Evolutionary conservation across 1,284 basidiomycete genomes (phyloP).

Genomic region (Ceratorhiza oryzae-sativae): DNA sequence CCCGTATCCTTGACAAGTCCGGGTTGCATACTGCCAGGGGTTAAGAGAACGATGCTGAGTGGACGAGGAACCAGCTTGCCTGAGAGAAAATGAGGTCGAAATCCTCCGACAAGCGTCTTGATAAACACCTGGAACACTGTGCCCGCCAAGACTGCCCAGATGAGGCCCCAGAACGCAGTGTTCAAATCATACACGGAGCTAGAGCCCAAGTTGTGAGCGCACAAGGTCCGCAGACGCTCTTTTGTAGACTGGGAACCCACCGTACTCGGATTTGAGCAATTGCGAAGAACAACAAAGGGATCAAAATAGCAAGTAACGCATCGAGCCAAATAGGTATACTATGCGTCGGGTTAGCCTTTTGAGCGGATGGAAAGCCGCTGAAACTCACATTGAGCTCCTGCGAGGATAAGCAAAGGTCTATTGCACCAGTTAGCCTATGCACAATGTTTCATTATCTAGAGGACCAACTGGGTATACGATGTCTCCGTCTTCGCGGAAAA

Average conservation of each 20-base stretch:
- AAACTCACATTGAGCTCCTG: conserved; percentile 31
- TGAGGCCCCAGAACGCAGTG: conserved; percentile 40
- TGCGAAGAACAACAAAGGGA: conserved; percentile 35
- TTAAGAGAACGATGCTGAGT: not conserved
- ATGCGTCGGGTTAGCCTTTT: not conserved
- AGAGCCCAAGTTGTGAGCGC: not conserved
- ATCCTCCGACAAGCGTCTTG: conserved; percentile 40
- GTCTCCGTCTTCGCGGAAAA: conserved; percentile 23
- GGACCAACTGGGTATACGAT: conserved; percentile 31
- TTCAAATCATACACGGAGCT: conserved; percentile 40
- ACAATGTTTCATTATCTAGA: no score
- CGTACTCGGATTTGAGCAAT: conserved; percentile 39
- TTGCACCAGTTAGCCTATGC: not conserved
- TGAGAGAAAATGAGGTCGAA: conserved; percentile 35
- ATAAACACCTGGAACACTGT: conserved; percentile 40
- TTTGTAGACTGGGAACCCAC: not conserved
- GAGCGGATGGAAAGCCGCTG: not conserved
- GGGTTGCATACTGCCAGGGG: conserved; percentile 38
- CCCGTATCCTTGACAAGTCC: conserved; percentile 18
- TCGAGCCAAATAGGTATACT: conserved; percentile 40
- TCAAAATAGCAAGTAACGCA: conserved; percentile 31
- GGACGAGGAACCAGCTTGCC: not conserved
- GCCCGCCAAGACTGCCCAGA: conserved; percentile 36
- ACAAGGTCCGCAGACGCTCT: not conserved
- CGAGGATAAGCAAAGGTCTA: conserved; percentile 38